These are phyloP conservation scores for Chenopodium album DNA, from an alignment of 148 eudicot genomes.

Conservation along the genomic window DNA sequence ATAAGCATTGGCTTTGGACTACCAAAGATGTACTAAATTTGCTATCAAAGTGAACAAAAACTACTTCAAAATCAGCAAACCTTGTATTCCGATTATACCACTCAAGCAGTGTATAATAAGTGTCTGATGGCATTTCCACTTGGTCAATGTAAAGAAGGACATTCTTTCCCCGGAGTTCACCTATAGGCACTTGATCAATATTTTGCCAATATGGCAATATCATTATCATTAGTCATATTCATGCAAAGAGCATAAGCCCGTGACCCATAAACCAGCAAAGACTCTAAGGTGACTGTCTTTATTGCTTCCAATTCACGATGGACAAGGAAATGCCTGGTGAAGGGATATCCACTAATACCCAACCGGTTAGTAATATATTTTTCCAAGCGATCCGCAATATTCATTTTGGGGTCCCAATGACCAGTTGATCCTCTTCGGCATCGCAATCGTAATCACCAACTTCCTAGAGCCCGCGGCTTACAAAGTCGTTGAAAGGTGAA, in stretches of 20 bases:
- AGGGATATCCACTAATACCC: conserved; percentile 11
- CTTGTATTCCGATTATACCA: background rate
- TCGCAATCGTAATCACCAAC: background rate
- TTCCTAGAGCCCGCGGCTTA: background rate
- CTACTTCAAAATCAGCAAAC: background rate
- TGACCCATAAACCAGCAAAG: background rate
- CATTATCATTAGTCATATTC: no score
- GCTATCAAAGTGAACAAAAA: background rate
- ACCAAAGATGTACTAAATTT: no score
- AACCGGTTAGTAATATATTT: background rate
- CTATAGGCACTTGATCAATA: background rate
- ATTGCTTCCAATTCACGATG: background rate
- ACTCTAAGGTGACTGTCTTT: conserved; percentile 1
- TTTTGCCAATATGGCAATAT: no score
- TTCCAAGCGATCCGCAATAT: conserved; percentile 1
- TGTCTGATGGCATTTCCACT: background rate
- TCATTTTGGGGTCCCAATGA: conserved; percentile 12
- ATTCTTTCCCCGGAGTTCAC: background rate
- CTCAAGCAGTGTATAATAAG: background rate
- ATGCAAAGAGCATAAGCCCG: background rate
- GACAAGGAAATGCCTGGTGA: background rate
- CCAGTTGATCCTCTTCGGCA: background rate
- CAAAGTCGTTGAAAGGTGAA: background rate
- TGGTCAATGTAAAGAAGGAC: background rate
- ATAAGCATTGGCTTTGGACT: background rate